Percentiles rank a stretch among this genome's conserved stretches.
phyloP scores from a whole-genome alignment of 2,329 filamentous ascomycete species.

The Beauveria asiatica region DNA sequence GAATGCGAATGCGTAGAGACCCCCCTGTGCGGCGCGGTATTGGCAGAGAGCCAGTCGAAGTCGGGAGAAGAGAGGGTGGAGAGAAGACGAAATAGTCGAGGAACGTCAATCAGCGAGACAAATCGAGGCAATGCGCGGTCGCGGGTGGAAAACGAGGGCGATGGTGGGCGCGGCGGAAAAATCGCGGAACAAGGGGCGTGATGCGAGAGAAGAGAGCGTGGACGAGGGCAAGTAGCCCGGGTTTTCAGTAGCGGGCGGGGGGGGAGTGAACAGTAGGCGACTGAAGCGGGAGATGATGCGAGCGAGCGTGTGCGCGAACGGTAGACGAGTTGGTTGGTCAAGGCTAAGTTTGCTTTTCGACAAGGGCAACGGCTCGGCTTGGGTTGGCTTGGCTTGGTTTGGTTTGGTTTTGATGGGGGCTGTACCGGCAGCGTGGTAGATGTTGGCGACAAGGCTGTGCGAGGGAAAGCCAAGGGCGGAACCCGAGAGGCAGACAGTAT shows the following conservation, averaged over 20 bases:
- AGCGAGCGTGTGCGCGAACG: not conserved
- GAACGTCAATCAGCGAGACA: not conserved
- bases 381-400: not conserved
- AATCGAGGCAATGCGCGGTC: conserved; percentile 2
- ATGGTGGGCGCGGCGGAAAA: conserved; percentile 5
- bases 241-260: not conserved
- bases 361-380: not conserved
- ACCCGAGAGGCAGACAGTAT: too few relatives aligned
- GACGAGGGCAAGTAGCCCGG: not conserved
- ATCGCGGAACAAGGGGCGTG: conserved; percentile 4
- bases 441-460: not conserved
- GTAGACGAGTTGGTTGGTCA: not conserved
- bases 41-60: not conserved
- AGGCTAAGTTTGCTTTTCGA: conserved; percentile 2
- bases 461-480: not conserved
- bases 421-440: not conserved
- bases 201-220: not conserved
- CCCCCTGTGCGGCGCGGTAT: conserved; percentile 3
- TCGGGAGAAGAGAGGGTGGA: not conserved
- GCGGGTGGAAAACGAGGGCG: not conserved
- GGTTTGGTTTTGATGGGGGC: not conserved
- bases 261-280: not conserved
- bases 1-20: conserved; percentile 10
- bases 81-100: not conserved
- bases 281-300: not conserved